A percentile compares a stretch with the other conserved stretches of the same genome.
Conservation (phyloP, 2,329 filamentous ascomycete species). For the Xylariaceae sp. region DNA sequence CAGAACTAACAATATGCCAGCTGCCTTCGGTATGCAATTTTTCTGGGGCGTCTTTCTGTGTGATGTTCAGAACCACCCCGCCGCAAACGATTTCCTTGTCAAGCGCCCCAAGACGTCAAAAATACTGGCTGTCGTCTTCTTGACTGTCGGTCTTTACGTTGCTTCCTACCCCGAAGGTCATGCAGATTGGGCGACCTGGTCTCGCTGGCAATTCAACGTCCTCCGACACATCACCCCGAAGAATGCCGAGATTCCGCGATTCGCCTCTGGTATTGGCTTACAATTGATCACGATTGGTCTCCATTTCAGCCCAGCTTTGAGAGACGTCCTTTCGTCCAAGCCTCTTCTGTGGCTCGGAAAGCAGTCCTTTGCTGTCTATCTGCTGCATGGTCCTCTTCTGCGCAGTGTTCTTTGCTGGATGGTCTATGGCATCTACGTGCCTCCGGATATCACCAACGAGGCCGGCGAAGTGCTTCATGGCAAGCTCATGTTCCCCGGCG, state of each 20-base stretch:
- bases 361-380: conserved; percentile 63
- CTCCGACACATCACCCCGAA: conserved; percentile 45
- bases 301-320: conserved; percentile 38
- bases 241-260: conserved; percentile 45
- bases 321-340: conserved; percentile 51
- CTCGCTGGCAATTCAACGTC: conserved; percentile 41
- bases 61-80: conserved; percentile 51
- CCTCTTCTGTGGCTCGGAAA: conserved; percentile 61
- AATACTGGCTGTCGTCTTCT: conserved; percentile 47
- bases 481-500: conserved; percentile 37
- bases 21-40: conserved; percentile 55
- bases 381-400: conserved; percentile 61
- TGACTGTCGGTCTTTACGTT: conserved; percentile 53
- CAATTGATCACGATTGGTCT: conserved; percentile 32
- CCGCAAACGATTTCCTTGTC: conserved; percentile 46
- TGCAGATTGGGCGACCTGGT: conserved; percentile 54
- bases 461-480: conserved; percentile 36
- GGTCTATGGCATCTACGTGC: conserved; percentile 47
- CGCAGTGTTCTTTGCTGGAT: conserved; percentile 60
- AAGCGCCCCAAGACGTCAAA: conserved; percentile 43
- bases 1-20: conserved; percentile 12
- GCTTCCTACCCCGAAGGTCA: conserved; percentile 60
- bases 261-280: conserved; percentile 36
- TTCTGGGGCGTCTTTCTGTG: conserved; percentile 62
- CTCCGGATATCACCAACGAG: conserved; percentile 36